Percentiles rank a stretch among this genome's conserved stretches.
phyloP scores from a whole-genome alignment of 2,329 filamentous ascomycete species.

The Arthroderma uncinatum region DNA sequence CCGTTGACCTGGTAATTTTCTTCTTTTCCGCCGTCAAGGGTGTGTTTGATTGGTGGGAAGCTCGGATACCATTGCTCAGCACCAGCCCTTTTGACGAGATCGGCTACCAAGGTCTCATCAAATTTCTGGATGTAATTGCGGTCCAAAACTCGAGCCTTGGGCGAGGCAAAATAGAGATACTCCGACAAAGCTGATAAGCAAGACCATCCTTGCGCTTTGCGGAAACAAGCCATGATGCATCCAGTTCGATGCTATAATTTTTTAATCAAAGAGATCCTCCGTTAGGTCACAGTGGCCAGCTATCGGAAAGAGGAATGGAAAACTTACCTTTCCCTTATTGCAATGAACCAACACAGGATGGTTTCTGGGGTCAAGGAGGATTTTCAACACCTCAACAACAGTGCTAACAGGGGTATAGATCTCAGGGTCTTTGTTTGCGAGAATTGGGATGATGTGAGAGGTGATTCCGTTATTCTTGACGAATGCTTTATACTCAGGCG shows the following conservation, averaged over 20 bases:
- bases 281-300: constrained; percentile 1
- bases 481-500: constrained; percentile 46
- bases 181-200: constrained; percentile 55
- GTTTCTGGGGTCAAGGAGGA: constrained; percentile 61
- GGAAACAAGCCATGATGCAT: constrained; percentile 70
- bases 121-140: constrained; percentile 22
- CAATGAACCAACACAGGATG: constrained; percentile 81
- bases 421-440: constrained; percentile 69
- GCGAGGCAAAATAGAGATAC: constrained; percentile 52
- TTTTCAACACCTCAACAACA: constrained; percentile 59
- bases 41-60: neutral
- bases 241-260: constrained; percentile 66
- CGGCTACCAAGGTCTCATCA: constrained; percentile 17
- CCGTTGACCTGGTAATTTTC: constrained; percentile 1
- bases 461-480: constrained; percentile 55
- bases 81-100: constrained; percentile 15
- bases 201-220: constrained; percentile 61
- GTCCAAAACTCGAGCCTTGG: constrained; percentile 38
- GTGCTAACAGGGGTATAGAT: constrained; percentile 53
- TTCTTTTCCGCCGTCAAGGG: neutral
- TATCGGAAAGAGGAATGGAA: neutral
- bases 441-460: constrained; percentile 65
- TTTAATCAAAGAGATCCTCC: neutral
- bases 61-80: constrained; percentile 15
- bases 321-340: constrained; percentile 68